phyloP scores from a whole-genome alignment of 106 monocot species.

The Phalaenopsis aphrodite region DNA sequence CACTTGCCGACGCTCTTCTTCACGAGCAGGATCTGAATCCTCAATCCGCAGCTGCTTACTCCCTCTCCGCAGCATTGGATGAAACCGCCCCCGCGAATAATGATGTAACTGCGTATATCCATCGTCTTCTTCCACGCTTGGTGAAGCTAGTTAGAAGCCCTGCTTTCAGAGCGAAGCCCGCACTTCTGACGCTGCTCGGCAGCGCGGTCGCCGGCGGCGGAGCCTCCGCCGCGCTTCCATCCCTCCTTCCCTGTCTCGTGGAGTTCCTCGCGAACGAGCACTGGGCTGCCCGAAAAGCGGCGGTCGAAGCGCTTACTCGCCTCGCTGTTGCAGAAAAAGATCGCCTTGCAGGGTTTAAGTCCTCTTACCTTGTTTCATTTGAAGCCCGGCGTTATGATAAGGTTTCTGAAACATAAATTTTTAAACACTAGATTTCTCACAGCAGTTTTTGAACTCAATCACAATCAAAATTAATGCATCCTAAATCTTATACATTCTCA shows the following conservation, averaged over 20 bases:
- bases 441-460: too few species aligned
- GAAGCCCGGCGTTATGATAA: conserved; percentile 82
- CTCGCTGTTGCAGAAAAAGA: conserved; percentile 45
- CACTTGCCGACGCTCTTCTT: conserved; percentile 54
- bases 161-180: conserved; percentile 78
- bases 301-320: conserved; percentile 55
- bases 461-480: too few species aligned
- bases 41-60: conserved; percentile 54
- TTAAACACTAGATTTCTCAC: too few species aligned
- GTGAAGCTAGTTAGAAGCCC: conserved; percentile 57
- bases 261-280: conserved; percentile 67
- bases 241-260: conserved; percentile 43
- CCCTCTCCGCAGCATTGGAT: conserved; percentile 67
- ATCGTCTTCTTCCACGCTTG: conserved; percentile 55
- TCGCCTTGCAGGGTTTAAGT: conserved; percentile 44
- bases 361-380: conserved; percentile 50
- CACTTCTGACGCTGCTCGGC: conserved; percentile 62
- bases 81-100: conserved; percentile 5
- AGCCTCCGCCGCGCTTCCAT: conserved; percentile 14
- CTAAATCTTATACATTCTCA: conserved; percentile 2
- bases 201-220: conserved; percentile 44
- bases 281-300: conserved; percentile 83
- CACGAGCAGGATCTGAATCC: conserved; percentile 80
- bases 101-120: conserved; percentile 33
- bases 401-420: conserved; percentile 16